Conservation (phyloP, 305 asterid species). For the Fraxinus floribunda region DNA sequence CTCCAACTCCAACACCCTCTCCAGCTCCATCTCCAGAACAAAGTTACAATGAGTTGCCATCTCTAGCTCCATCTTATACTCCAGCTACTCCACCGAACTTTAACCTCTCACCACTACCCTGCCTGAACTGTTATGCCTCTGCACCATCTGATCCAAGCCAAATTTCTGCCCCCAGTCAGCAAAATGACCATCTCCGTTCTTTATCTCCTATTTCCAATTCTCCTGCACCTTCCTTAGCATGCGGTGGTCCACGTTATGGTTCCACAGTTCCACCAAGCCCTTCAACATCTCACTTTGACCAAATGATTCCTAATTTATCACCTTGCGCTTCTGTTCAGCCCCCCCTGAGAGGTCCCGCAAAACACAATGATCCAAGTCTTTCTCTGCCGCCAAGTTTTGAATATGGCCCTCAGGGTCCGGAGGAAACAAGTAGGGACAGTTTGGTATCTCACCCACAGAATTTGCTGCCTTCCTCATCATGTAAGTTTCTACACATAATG, state of each 20-base stretch:
- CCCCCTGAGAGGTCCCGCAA: conserved; percentile 29
- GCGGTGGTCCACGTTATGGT: conserved; percentile 28
- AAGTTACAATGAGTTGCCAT: conserved; percentile 31
- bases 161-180: conserved; percentile 35
- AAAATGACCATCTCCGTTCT: conserved; percentile 25
- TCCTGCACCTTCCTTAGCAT: conserved; percentile 36
- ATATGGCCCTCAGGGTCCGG: conserved; percentile 22
- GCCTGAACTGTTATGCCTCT: conserved; percentile 32
- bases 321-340: conserved; percentile 35
- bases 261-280: conserved; percentile 42
- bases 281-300: conserved; percentile 27
- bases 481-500: conserved; percentile 31
- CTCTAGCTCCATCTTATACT: conserved; percentile 42
- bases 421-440: conserved; percentile 4
- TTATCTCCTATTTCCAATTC: conserved; percentile 33
- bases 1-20: conserved; percentile 28
- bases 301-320: conserved; percentile 33
- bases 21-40: conserved; percentile 35
- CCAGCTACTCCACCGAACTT: conserved; percentile 39
- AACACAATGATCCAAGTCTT: conserved; percentile 34
- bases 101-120: conserved; percentile 31
- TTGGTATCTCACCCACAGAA: conserved; percentile 25
- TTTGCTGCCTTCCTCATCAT: conserved; percentile 25
- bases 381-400: conserved; percentile 43
- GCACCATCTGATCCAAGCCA: conserved; percentile 34